Evolutionary conservation across 2,329 filamentous ascomycete genomes (phyloP).

Genomic region (Penicillium expansum): DNA sequence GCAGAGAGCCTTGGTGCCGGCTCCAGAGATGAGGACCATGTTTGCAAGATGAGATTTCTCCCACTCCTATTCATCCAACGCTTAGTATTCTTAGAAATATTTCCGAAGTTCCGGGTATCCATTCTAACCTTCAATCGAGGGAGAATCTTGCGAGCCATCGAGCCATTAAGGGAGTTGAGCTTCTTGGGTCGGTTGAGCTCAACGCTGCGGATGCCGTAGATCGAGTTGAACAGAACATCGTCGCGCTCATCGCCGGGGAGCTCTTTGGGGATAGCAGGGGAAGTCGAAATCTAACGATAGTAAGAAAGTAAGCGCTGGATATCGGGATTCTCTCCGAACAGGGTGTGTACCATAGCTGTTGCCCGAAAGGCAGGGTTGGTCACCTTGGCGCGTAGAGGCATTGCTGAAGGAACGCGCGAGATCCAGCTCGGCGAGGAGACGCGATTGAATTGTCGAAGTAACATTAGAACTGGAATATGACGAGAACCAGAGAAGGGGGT

Average conservation of each 20-base stretch:
- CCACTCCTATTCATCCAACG: slow-evolving; percentile 63
- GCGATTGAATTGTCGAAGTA: slow-evolving; percentile 42
- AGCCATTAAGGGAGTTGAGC: slow-evolving; percentile 86
- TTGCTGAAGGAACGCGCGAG: slow-evolving; percentile 50
- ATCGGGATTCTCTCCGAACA: background rate
- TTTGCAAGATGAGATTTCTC: slow-evolving; percentile 92
- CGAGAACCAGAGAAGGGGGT: slow-evolving; percentile 16
- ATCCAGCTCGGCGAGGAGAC: slow-evolving; percentile 46
- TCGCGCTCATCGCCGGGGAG: slow-evolving; percentile 70
- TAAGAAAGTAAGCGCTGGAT: slow-evolving; percentile 20
- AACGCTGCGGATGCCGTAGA: slow-evolving; percentile 85
- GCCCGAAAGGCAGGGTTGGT: slow-evolving; percentile 57
- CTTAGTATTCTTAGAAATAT: slow-evolving; percentile 16
- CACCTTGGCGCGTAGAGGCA: slow-evolving; percentile 81
- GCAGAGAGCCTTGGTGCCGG: slow-evolving; percentile 81
- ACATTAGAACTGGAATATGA: slow-evolving; percentile 39
- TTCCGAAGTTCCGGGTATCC: background rate
- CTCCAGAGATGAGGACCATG: slow-evolving; percentile 86
- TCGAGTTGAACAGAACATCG: slow-evolving; percentile 88
- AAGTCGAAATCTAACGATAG: slow-evolving; percentile 44
- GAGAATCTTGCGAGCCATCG: slow-evolving; percentile 93
- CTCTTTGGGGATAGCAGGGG: slow-evolving; percentile 47
- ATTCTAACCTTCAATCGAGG: slow-evolving; percentile 65
- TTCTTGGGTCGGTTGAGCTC: slow-evolving; percentile 92
- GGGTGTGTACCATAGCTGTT: slow-evolving; percentile 51